A percentile compares a stretch with the other conserved stretches of the same genome.
These are phyloP conservation scores for Flaveria sonorensis DNA, from an alignment of 129 eudicot species.

Conservation along the genomic window DNA sequence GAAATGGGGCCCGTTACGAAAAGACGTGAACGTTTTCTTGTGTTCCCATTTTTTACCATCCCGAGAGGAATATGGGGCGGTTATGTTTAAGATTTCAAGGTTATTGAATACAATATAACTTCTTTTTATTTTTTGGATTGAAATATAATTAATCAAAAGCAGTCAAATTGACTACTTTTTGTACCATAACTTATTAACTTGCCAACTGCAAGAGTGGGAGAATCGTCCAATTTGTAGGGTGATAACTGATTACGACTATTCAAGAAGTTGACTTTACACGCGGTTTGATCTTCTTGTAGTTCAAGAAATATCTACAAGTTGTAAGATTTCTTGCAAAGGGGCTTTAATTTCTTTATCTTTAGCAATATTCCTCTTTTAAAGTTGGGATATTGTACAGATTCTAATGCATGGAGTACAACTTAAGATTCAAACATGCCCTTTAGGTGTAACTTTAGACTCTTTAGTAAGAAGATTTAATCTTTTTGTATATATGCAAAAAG, in stretches of 20 bases:
- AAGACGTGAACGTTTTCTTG: slow-evolving; percentile 31
- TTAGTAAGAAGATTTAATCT: slow-evolving; percentile 31
- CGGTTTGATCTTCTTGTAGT: slow-evolving; percentile 30
- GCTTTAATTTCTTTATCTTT: too few relatives aligned
- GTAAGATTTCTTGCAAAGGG: slow-evolving; percentile 4
- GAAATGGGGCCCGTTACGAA: slow-evolving; percentile 20
- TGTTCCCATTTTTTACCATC: slow-evolving; percentile 9
- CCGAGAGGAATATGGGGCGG: slow-evolving; percentile 16
- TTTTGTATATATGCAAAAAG: slow-evolving; percentile 12
- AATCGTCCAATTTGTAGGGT: neutral
- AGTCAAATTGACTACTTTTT: too few relatives aligned
- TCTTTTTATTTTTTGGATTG: too few relatives aligned
- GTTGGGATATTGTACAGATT: slow-evolving; percentile 13
- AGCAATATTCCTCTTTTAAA: too few relatives aligned
- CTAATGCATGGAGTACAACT: slow-evolving; percentile 12
- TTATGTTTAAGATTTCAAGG: neutral
- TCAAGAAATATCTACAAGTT: slow-evolving; percentile 21
- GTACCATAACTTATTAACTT: neutral
- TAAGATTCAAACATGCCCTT: slow-evolving; percentile 1
- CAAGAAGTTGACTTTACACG: slow-evolving; percentile 34
- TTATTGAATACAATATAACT: too few relatives aligned
- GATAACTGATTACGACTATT: neutral
- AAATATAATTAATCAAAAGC: too few relatives aligned
- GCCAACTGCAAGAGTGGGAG: neutral
- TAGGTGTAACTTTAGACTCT: slow-evolving; percentile 9